These are phyloP conservation scores for Alternaria consortialis DNA, from an alignment of 2,329 filamentous ascomycete genomes.

Conservation along the genomic window DNA sequence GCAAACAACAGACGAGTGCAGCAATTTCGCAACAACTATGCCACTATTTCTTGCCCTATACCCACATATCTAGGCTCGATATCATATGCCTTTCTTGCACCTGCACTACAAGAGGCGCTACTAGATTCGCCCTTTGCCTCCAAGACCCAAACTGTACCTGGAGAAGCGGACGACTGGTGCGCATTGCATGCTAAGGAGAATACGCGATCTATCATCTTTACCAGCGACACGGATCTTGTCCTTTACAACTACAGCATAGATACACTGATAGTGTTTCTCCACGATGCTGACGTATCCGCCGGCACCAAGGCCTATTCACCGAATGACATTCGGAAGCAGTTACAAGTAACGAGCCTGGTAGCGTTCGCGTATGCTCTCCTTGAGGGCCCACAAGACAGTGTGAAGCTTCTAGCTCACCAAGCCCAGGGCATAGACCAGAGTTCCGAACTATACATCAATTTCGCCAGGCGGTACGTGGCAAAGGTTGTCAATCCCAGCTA, in stretches of 20 bases:
- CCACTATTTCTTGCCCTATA: constrained; percentile 36
- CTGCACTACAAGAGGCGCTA: constrained; percentile 77
- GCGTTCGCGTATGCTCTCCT: constrained; percentile 54
- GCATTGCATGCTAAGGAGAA: constrained; percentile 67
- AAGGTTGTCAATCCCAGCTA: constrained; percentile 11
- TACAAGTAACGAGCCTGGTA: constrained; percentile 55
- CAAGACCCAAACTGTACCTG: constrained; percentile 71
- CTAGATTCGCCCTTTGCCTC: constrained; percentile 53
- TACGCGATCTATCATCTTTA: constrained; percentile 72
- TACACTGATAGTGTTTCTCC: constrained; percentile 73
- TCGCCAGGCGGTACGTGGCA: constrained; percentile 41
- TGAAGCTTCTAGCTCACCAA: constrained; percentile 38
- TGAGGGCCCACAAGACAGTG: constrained; percentile 40
- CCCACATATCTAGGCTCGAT: constrained; percentile 45
- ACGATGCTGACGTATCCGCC: constrained; percentile 63
- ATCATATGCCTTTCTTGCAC: constrained; percentile 76
- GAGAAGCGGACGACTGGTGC: constrained; percentile 86
- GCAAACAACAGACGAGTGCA: constrained; percentile 66
- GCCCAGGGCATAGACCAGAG: constrained; percentile 32
- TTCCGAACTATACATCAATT: constrained; percentile 36
- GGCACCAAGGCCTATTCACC: constrained; percentile 55
- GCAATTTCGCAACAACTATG: constrained; percentile 53
- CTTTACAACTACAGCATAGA: constrained; percentile 72
- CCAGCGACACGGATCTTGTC: constrained; percentile 87
- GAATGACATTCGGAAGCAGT: constrained; percentile 53